These are phyloP conservation scores for Theobroma grandiflorum DNA, from an alignment of 441 rosid species.

Conservation along the genomic window DNA sequence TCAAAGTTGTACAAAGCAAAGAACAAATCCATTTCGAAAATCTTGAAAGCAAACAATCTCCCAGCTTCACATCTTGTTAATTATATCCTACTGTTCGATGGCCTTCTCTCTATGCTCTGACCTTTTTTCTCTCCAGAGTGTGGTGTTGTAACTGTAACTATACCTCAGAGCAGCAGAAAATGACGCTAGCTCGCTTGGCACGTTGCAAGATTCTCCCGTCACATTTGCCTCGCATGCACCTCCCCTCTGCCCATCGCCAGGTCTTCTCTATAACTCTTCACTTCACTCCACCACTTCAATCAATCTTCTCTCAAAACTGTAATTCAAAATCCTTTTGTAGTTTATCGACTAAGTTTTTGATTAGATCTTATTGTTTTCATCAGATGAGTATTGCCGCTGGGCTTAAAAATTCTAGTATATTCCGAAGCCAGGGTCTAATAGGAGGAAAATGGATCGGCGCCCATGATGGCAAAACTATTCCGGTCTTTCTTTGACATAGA, in stretches of 20 bases:
- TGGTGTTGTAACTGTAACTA: not conserved
- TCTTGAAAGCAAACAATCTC: no score
- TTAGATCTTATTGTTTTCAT: not conserved
- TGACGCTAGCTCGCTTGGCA: slow-evolving; percentile 49
- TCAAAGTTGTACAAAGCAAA: no score
- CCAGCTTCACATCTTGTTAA: no score
- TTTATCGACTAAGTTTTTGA: not conserved
- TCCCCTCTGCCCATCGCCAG: slow-evolving; percentile 48
- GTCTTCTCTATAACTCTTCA: slow-evolving; percentile 24
- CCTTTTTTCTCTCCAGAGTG: no score
- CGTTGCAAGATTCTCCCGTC: slow-evolving; percentile 39
- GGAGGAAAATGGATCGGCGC: slow-evolving; percentile 93
- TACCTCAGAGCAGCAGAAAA: not conserved
- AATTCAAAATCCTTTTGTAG: no score
- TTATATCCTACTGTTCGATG: no score
- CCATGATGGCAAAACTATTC: slow-evolving; percentile 70
- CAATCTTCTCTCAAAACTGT: no score
- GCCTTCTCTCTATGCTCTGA: no score
- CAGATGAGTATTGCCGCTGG: slow-evolving; percentile 45
- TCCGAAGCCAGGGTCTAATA: slow-evolving; percentile 76
- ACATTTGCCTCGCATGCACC: slow-evolving; percentile 40
- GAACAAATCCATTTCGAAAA: no score
- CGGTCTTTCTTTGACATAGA: slow-evolving; percentile 44
- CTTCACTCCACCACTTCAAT: not conserved
- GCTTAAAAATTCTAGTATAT: slow-evolving; percentile 63